Base-by-base conservation (phyloP, 2,329 filamentous ascomycete genomes). In the Penicillium hordei region DNA sequence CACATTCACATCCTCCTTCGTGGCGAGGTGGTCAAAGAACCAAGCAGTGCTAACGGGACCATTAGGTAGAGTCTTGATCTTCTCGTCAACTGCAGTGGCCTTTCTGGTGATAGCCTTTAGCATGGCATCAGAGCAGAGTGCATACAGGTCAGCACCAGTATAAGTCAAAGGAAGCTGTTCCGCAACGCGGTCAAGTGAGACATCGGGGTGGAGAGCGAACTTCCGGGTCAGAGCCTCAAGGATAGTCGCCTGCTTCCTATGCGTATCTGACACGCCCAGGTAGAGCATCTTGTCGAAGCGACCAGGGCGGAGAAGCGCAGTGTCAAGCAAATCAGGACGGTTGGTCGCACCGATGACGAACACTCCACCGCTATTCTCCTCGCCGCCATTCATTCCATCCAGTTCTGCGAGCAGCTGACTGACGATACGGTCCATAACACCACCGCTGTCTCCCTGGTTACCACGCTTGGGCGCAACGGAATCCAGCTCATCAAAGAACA, bases 231-330 rank as follows among this genome's bases (percentile, higher is more conserved):
- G 79, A 1, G 94, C 94, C 74, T 97, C 91, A 70, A 99, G 79
- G 63, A 99, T 97, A 23, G 88, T 97, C 61, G 91, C 85, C 77
- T 99, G 94, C 79, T 97, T 97, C 19, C 96, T 90, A 69, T 97
- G 93, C 4, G 93, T 97, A 75, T 99, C 94, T 8, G 91, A 95
- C 9, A 99, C 92, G 36, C 94, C 94, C 13, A 99, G 82, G 70
- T 97, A 99, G 31, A 99, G 84, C 93, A 97, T 96, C 81, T 97
- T 97, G 73, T 99, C 94, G 74, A 99, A 97, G 59, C 93, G 83
- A 2, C 93, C 93, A 1, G 93, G 94, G 53, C 93, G 86, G 44
- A 97, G 80, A 57, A 99, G 79, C 5, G 93, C 94, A 63, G 91
- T 91, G 72, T 99, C 93, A 23, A 99, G 82, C 53, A 97, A 79